Evolutionary conservation across 192 early-diverging fungal species (phyloP), one percentile per base, ranked within the genome.

Genomic region (Phlyctochytrium planicorne): DNA sequence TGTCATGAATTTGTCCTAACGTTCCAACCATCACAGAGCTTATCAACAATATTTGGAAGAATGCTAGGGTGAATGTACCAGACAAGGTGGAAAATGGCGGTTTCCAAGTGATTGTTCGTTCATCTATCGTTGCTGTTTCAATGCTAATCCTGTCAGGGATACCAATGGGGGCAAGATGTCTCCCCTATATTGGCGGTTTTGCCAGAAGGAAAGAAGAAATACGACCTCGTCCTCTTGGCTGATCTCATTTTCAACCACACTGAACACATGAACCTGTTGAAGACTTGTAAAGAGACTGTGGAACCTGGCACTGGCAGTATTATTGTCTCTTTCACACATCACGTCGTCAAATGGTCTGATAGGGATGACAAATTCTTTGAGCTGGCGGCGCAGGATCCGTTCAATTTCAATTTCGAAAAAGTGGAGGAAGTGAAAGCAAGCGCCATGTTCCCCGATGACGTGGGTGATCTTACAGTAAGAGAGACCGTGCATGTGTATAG

Each of bases 391-490:
- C 66, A 73, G 2, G 86, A 91, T 61, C 83, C 80, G 29, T 86
- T 85, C 60, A 86, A 85, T 0, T 91, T 95, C 53, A 71, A 79
- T 56, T 86, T 79, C 1, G 87, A 91, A 34, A 84, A 89, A 61
- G 69, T 96, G 2, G 69, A 84, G 23, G 82, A 90, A 27, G 71
- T 85, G 57, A 89, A 82, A 40, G 90, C 91, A 73, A 81, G 76
- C 1, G 84, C 86, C 1, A 96, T 96, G 94, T 96, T 96, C 80
- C 86, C 89, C 33, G 87, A 93, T 37, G 94, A 96, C 76, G 78
- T 81, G 14, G 94, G 94, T 2, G 87, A 90, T 70, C 82, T 88
- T 60, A 76, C 78, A 3, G 89, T 94, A 1, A 78, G 94, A 25
- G 78, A 84, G 17, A 96, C 93, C 17, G 91, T 96, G 32, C 82